These are phyloP conservation scores for Ramichloridium luteum DNA, from an alignment of 2,329 filamentous ascomycete species.

Conservation along the genomic window DNA sequence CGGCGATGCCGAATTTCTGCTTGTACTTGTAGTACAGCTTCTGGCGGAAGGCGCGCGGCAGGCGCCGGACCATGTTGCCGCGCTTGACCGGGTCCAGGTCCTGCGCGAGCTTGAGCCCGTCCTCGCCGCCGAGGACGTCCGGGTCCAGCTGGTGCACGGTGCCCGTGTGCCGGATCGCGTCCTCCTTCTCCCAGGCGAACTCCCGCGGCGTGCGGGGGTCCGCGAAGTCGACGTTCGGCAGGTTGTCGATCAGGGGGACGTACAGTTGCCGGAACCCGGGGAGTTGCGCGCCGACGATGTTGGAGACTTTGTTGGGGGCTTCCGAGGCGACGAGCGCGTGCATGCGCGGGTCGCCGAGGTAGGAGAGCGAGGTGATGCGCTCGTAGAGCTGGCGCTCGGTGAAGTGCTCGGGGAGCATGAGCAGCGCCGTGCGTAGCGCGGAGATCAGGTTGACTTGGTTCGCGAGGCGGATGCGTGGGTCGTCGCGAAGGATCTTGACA, in stretches of 20 bases:
- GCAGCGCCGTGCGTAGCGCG: conserved; percentile 75
- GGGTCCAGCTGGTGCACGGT: conserved; percentile 46
- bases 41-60: conserved; percentile 75
- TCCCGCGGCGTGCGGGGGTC: conserved; percentile 46
- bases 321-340: conserved; percentile 53
- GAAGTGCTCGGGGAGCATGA: conserved; percentile 73
- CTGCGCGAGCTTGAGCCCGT: conserved; percentile 61
- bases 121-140: conserved; percentile 34
- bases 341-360: conserved; percentile 96
- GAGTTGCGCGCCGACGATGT: conserved; percentile 88
- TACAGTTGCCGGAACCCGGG: conserved; percentile 86
- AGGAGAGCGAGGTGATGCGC: conserved; percentile 84
- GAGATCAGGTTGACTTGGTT: conserved; percentile 95
- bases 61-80: conserved; percentile 88
- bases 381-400: conserved; percentile 79
- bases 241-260: conserved; percentile 71
- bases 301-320: conserved; percentile 81
- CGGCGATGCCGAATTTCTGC: conserved; percentile 75
- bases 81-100: conserved; percentile 87
- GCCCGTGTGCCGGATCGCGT: conserved; percentile 25
- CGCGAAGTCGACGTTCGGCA: conserved; percentile 75
- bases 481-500: conserved; percentile 91
- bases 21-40: conserved; percentile 94
- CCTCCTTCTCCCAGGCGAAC: conserved; percentile 26
- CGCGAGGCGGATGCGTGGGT: conserved; percentile 79